Base-by-base conservation (phyloP, 371 early-diverging fungal species). In the Mortierella sp. region DNA sequence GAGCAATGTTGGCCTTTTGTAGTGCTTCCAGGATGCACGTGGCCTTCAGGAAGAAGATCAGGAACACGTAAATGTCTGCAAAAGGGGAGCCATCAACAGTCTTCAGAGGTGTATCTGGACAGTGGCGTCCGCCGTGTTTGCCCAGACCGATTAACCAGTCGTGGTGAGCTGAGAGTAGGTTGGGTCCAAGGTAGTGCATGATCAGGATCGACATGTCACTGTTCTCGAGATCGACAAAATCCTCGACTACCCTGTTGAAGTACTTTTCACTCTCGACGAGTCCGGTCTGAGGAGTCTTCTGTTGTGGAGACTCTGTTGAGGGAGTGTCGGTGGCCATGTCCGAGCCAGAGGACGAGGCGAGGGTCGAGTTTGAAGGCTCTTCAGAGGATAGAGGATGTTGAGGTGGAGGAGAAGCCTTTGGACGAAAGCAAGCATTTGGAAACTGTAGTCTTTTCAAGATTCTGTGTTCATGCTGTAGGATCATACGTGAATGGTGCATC, bases 131-230 rank as follows among this genome's bases (percentile, higher is more conserved):
- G 23, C 72, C 66, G 11, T 57, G 21, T 16, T 63, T 65, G 12
- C 71, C 72, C 43, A 72, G 66, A 1, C 73, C 79, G 18, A 65
- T 23, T 44, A 66, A 72, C n/a, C 62, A 69, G 43, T 68, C 66
- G 29, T 72, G 79, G 2, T 62, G 69, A 28, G 68, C 62, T 5
- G 73, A 72, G 4, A 79, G 56, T 0, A 79, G 57, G 55, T 72
- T 72, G 30, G 68, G 66, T 19, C 79, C 79, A 0, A 79, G 60
- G 4, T 68, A 62, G 44, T 66, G 69, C n/a, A 79, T 50, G 44
- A 79, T 63, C n/a, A 79, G 50, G 21, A 79, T 62, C 23, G 79
- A 79, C 57, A 72, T 66, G 52, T 79, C 72, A 18, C 72, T 73
- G 1, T 63, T 59, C 18, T 79, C 73, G 29, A 79, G 51, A 44